Evolutionary conservation across 805 yeast genomes (phyloP).

Genomic region (Saturnispora sanitii): DNA sequence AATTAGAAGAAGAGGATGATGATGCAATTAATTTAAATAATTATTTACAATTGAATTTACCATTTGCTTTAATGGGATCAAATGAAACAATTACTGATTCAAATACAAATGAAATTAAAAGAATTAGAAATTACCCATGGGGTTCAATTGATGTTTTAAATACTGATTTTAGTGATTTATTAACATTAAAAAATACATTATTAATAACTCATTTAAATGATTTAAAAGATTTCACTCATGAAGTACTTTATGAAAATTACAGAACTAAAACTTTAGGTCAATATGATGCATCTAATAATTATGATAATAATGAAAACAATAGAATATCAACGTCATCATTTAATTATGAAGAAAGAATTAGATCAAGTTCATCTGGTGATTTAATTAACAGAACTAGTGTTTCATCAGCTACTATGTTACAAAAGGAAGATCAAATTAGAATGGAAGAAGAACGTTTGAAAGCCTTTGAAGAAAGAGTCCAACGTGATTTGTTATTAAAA

Average conservation of each 20-base stretch:
- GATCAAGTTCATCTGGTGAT: no score
- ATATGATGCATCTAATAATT: no score
- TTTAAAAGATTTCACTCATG: conserved; percentile 82
- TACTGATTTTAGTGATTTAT: conserved; percentile 70
- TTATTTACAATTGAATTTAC: conserved; percentile 38
- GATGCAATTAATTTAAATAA: conserved; percentile 25
- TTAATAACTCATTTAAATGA: conserved; percentile 80
- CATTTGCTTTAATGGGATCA: conserved; percentile 61
- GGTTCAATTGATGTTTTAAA: conserved; percentile 50
- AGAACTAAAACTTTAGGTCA: conserved; percentile 49
- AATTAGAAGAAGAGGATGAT: conserved; percentile 23
- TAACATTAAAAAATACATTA: conserved; percentile 67
- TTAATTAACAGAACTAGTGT: background rate
- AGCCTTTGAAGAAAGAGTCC: conserved; percentile 82
- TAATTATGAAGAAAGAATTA: no score
- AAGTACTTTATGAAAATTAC: conserved; percentile 75
- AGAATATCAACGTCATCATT: background rate
- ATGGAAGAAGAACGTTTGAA: conserved; percentile 81
- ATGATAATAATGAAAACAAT: background rate
- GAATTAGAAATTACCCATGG: conserved; percentile 58
- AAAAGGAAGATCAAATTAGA: conserved; percentile 81
- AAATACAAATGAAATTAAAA: conserved; percentile 28
- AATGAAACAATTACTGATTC: conserved; percentile 31
- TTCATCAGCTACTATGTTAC: conserved; percentile 10
- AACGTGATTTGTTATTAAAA: conserved; percentile 72